phyloP scores from a whole-genome alignment of 2,329 filamentous ascomycete genomes.

The Elsinoe necatrix region DNA sequence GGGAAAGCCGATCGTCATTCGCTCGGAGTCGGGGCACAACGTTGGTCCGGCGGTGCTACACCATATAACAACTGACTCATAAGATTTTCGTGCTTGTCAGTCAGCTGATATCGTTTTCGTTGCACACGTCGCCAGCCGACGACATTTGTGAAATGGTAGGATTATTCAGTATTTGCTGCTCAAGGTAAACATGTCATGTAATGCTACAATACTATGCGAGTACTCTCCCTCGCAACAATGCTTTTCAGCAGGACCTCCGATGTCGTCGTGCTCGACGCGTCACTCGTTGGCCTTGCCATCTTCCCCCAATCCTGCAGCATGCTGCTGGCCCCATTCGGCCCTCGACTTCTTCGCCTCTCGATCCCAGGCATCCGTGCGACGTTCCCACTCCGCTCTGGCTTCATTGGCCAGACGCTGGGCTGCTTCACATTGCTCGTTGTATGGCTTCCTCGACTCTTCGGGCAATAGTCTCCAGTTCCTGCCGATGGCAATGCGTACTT shows the following conservation, averaged over 20 bases:
- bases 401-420: conserved; percentile 59
- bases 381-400: conserved; percentile 52
- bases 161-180: background rate
- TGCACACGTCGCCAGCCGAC: too few species aligned
- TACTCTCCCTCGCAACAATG: background rate
- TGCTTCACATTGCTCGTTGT: conserved; percentile 61
- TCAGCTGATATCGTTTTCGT: background rate
- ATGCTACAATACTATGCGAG: background rate
- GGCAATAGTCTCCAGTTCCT: conserved; percentile 81
- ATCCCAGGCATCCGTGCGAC: conserved; percentile 64
- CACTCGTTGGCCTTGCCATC: conserved; percentile 2
- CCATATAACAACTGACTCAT: too few species aligned
- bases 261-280: background rate
- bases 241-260: background rate
- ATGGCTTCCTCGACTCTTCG: conserved; percentile 65
- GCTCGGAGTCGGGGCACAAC: background rate
- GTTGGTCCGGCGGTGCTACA: background rate
- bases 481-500: conserved; percentile 76
- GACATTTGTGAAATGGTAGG: background rate
- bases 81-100: background rate
- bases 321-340: conserved; percentile 25
- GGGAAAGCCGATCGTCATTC: background rate
- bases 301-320: conserved; percentile 10
- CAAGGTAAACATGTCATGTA: background rate
- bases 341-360: conserved; percentile 47